Conservation (phyloP, 768 basidiomycete genomes). For the Phanerochaete sordida region DNA sequence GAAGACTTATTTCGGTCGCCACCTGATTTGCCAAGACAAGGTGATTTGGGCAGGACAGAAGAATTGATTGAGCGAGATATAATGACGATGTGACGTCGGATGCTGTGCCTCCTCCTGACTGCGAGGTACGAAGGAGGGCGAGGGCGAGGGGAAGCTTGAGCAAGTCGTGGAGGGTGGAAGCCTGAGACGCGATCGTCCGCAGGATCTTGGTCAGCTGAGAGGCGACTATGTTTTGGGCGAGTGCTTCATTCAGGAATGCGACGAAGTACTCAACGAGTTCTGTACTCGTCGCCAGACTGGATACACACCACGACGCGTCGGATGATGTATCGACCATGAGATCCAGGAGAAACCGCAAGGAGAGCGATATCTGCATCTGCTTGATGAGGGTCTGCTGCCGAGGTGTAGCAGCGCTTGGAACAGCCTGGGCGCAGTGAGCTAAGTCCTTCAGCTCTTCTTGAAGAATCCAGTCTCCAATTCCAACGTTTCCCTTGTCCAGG, state of each 20-base stretch:
- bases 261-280: constrained; percentile 43
- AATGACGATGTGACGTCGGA: constrained; percentile 7
- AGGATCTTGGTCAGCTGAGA: constrained; percentile 41
- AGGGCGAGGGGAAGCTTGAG: constrained; percentile 34
- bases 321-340: constrained; percentile 38
- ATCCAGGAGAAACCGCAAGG: constrained; percentile 46
- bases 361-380: constrained; percentile 47
- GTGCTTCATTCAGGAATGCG: constrained; percentile 39
- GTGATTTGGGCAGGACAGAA: background rate
- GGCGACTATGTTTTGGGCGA: constrained; percentile 47
- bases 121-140: constrained; percentile 18
- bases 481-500: constrained; percentile 54
- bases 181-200: constrained; percentile 24
- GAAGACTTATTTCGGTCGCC: constrained; percentile 1
- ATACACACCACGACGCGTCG: constrained; percentile 41
- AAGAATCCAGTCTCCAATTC: constrained; percentile 69
- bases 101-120: background rate
- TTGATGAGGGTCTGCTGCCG: constrained; percentile 36
- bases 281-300: constrained; percentile 36
- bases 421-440: constrained; percentile 32
- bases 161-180: constrained; percentile 21
- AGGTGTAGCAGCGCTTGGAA: constrained; percentile 27
- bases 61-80: constrained; percentile 10
- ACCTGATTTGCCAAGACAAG: constrained; percentile 1
- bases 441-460: constrained; percentile 60